Base-by-base conservation (phyloP, 306 rosid species). In the Bauhinia variegata region DNA sequence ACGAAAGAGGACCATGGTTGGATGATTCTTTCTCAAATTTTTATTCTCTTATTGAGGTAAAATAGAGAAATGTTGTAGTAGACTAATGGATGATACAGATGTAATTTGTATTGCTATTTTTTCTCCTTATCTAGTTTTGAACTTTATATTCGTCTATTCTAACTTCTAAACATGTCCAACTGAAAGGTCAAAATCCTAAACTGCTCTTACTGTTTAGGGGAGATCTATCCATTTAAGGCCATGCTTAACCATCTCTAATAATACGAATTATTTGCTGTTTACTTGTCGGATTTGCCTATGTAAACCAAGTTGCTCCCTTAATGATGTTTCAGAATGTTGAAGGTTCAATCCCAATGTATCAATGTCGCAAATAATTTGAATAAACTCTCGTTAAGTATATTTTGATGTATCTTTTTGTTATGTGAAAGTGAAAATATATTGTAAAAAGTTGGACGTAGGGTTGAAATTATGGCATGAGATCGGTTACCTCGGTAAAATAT, bases 1-100 rank as follows among this genome's bases (percentile, higher is more conserved):
- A 59, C 84, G 92, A 37, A 89, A 92, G 85, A 87, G 92, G 82
- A 89, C 95, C 75, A 92, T 92, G 97, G 88, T 92, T 71, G 97
- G 96, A 75, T 90, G 82, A 82, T 62, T 68, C 74, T 60, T 44
- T 43, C 11, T 48, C 42, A 12, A 53, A n/a, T n/a, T 55, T 52
- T 62, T 67, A 56, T 55, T 14, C 66, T 52, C 11, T 31, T 5
- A 11, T 14, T 30, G 67, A 31, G 51, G 72, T 73, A 30, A 37
- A 11, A 46, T 32, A 11, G 67, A 1, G 28, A 2, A 23, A 50
- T 9, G 64, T 14, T 63, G 30, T 23, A 44, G 37, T 18, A 13
- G 34, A 31, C 12, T 17, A 63, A 50, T 38, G 54, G 12, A 53
- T 73, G 61, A 42, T 68, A 23, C 37, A 16, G 8, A 37, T 54